Conservation (phyloP, 345 rosid species). For the Lagerstroemia speciosa region DNA sequence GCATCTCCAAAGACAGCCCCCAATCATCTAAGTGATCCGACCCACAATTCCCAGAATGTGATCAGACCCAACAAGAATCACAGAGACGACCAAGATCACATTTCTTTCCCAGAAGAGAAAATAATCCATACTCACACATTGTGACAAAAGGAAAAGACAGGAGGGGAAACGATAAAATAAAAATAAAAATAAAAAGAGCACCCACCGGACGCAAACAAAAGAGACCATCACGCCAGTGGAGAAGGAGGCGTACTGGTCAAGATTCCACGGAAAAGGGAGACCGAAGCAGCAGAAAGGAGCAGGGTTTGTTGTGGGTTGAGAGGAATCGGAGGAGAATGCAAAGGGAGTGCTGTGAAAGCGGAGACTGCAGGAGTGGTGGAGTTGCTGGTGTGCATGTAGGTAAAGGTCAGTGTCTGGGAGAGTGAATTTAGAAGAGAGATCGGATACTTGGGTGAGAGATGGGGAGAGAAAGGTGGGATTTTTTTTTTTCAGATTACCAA, state of each 20-base stretch:
- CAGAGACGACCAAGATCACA: not conserved
- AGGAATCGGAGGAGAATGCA: slow-evolving; percentile 6
- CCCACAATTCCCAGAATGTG: slow-evolving; percentile 3
- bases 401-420: slow-evolving; percentile 6
- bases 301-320: not conserved
- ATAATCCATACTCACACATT: not conserved
- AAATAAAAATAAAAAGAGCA: not conserved
- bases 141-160: not conserved
- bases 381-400: slow-evolving; percentile 11
- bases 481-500: slow-evolving; percentile 1
- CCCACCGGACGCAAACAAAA: not conserved
- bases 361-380: slow-evolving; percentile 3
- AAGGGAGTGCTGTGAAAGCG: slow-evolving; percentile 5
- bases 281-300: not conserved
- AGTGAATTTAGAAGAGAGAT: slow-evolving; percentile 10
- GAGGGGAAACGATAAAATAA: not conserved
- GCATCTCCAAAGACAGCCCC: not conserved
- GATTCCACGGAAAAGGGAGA: not conserved
- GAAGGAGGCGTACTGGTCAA: slow-evolving; percentile 8
- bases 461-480: not conserved
- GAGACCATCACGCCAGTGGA: not conserved
- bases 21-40: not conserved
- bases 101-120: not conserved
- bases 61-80: slow-evolving; percentile 4
- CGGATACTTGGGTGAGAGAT: not conserved